Evolutionary conservation across 2,329 filamentous ascomycete species (phyloP).

Genomic region (Fusarium decemcellulare): DNA sequence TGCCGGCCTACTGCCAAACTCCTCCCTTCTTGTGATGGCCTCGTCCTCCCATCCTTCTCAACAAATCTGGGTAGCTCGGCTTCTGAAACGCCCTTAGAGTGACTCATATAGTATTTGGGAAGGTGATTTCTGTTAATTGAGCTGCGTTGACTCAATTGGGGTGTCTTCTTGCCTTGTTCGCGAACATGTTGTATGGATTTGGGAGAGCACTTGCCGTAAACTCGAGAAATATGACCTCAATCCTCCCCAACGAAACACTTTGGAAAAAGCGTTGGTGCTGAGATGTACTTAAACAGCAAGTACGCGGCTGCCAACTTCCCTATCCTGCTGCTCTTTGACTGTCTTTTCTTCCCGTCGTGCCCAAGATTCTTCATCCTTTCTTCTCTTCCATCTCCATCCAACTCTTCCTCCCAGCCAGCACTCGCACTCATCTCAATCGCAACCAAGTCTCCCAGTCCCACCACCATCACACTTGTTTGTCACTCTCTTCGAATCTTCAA

Average conservation of each 20-base stretch:
- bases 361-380: conserved; percentile 2
- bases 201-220: conserved; percentile 10
- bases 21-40: background rate
- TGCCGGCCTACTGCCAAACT: background rate
- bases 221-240: conserved; percentile 2
- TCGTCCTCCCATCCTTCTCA: background rate
- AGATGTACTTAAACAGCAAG: background rate
- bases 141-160: background rate
- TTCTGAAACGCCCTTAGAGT: background rate
- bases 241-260: conserved; percentile 19
- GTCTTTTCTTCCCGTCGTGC: background rate
- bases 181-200: background rate
- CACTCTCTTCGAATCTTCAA: background rate
- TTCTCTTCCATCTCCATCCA: conserved; percentile 1
- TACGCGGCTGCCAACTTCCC: background rate
- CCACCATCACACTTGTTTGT: background rate
- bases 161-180: background rate
- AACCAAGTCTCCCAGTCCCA: background rate
- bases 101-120: background rate
- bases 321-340: background rate
- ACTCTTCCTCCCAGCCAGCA: background rate
- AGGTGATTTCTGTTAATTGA: background rate
- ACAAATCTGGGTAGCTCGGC: background rate
- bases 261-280: background rate
- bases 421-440: conserved; percentile 6